Conservation (phyloP, 164 flowering plant genomes). For the Nymphaea thermarum region DNA sequence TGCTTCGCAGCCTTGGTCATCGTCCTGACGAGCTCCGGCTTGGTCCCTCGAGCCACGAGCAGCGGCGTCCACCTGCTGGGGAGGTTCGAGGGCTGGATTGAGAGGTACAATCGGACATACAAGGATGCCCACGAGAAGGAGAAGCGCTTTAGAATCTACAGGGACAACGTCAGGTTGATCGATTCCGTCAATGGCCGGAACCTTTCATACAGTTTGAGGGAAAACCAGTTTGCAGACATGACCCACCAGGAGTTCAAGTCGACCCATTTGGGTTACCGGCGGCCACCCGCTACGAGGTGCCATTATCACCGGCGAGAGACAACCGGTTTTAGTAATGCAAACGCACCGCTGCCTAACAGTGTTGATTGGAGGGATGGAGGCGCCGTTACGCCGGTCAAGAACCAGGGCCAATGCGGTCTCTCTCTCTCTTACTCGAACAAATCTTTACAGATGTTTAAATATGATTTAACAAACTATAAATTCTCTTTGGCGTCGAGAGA, state of each 20-base stretch:
- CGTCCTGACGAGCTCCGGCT: no score
- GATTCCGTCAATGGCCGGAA: constrained; percentile 38
- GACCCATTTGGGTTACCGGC: constrained; percentile 8
- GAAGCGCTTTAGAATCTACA: constrained; percentile 41
- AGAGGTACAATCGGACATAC: constrained; percentile 16
- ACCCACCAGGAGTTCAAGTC: constrained; percentile 16
- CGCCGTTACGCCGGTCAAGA: constrained; percentile 7
- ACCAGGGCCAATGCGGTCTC: constrained; percentile 5
- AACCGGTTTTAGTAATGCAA: constrained; percentile 1
- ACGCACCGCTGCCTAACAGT: background rate
- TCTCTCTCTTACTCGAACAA: background rate
- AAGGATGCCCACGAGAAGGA: constrained; percentile 19
- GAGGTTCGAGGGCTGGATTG: constrained; percentile 39
- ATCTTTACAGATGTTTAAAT: background rate
- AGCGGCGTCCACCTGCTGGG: background rate
- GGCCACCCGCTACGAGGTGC: background rate
- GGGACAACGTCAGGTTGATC: constrained; percentile 33
- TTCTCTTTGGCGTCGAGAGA: background rate
- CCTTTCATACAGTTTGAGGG: constrained; percentile 27
- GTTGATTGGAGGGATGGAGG: constrained; percentile 10
- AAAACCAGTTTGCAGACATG: constrained; percentile 23
- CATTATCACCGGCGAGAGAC: no score
- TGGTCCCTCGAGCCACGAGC: background rate
- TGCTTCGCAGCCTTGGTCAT: background rate
- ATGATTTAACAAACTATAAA: background rate